A percentile compares a stretch with the other conserved stretches of the same genome.
These are phyloP conservation scores for Penicillium antarcticum DNA, from an alignment of 495 filamentous ascomycete species.

Conservation along the genomic window DNA sequence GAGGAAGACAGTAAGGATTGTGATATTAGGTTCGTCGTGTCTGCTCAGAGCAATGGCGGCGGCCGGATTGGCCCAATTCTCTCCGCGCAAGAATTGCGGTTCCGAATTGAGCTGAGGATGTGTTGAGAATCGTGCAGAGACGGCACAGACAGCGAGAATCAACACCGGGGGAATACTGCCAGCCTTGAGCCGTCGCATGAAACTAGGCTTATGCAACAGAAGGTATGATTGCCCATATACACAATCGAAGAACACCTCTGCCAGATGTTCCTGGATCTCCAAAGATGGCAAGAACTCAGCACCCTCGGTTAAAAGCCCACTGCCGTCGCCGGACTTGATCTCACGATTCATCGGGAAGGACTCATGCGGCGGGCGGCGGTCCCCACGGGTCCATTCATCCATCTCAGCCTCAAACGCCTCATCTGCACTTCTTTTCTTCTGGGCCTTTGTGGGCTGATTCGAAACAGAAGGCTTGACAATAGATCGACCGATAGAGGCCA, in stretches of 20 bases:
- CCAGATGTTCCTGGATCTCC: slow-evolving; percentile 90
- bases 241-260: slow-evolving; percentile 94
- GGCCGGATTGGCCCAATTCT: slow-evolving; percentile 82
- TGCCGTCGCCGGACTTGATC: slow-evolving; percentile 63
- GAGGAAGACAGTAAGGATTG: slow-evolving; percentile 83
- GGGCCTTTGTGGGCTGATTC: slow-evolving; percentile 51
- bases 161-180: slow-evolving; percentile 78
- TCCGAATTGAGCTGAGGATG: slow-evolving; percentile 82
- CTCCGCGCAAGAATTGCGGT: slow-evolving; percentile 85
- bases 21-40: slow-evolving; percentile 95
- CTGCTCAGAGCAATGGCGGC: slow-evolving; percentile 78
- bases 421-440: slow-evolving; percentile 82
- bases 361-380: slow-evolving; percentile 43
- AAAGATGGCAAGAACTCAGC: slow-evolving; percentile 78
- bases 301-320: slow-evolving; percentile 72
- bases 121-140: slow-evolving; percentile 91
- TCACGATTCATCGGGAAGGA: slow-evolving; percentile 55
- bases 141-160: slow-evolving; percentile 85
- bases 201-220: slow-evolving; percentile 95
- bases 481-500: slow-evolving; percentile 64
- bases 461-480: slow-evolving; percentile 77
- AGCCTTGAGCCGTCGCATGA: slow-evolving; percentile 76
- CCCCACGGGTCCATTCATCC: slow-evolving; percentile 73
- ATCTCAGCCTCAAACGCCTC: slow-evolving; percentile 84
- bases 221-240: slow-evolving; percentile 95